phyloP scores from a whole-genome alignment of 164 flowering plant genomes.

The Magnolia kwangsiensis region DNA sequence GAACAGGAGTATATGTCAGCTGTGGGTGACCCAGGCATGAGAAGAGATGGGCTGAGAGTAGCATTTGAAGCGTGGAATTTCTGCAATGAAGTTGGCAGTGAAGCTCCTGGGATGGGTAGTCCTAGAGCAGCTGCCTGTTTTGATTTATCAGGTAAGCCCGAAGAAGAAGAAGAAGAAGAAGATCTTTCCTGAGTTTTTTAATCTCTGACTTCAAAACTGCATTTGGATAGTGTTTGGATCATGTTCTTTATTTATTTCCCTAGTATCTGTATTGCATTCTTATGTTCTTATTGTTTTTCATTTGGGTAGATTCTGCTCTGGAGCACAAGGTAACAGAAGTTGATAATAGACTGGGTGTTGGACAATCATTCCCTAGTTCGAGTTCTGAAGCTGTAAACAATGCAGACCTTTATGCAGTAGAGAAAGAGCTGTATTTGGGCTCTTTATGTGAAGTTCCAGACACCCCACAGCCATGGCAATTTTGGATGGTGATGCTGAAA shows the following conservation, averaged over 20 bases:
- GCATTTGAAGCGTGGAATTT: constrained; percentile 94
- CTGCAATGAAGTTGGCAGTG: constrained; percentile 88
- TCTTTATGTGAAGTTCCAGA: constrained; percentile 57
- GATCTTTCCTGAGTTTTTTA: neutral
- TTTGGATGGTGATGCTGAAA: constrained; percentile 81
- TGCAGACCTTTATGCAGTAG: constrained; percentile 63
- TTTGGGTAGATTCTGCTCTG: constrained; percentile 11
- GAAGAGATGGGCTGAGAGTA: constrained; percentile 62
- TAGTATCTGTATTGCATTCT: neutral
- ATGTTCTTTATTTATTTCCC: neutral
- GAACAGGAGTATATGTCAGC: constrained; percentile 27
- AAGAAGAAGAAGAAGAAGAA: neutral
- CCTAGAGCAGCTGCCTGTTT: constrained; percentile 95
- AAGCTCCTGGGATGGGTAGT: constrained; percentile 85
- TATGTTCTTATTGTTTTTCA: neutral
- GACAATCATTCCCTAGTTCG: constrained; percentile 42
- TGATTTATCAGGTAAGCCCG: constrained; percentile 48
- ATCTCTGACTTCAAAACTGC: neutral
- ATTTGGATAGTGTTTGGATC: neutral
- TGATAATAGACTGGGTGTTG: constrained; percentile 61
- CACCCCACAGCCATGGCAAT: constrained; percentile 25
- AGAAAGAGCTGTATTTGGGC: constrained; percentile 67
- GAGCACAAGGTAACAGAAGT: constrained; percentile 50
- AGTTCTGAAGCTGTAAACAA: constrained; percentile 23
- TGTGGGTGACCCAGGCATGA: constrained; percentile 78